A percentile compares a stretch with the other conserved stretches of the same genome.
These are phyloP conservation scores for Sabuloglossum arenarium DNA, from an alignment of 495 filamentous ascomycete species.

Conservation along the genomic window DNA sequence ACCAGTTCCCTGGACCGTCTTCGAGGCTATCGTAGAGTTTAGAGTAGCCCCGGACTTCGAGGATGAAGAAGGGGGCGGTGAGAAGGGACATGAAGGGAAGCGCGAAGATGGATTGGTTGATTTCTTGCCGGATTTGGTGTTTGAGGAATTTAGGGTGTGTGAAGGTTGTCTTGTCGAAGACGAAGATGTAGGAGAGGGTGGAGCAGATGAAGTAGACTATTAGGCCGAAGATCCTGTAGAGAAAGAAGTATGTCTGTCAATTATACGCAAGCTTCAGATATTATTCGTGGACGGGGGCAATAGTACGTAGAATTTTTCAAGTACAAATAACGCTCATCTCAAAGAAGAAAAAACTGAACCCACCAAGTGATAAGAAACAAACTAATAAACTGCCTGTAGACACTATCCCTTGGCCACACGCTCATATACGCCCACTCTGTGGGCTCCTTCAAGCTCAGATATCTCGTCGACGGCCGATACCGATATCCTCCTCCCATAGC, in stretches of 20 bases:
- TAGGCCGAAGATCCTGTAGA: slow-evolving; percentile 60
- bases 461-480: slow-evolving; percentile 52
- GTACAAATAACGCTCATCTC: too few species aligned
- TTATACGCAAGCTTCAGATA: not conserved
- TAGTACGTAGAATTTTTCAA: too few species aligned
- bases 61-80: slow-evolving; percentile 65
- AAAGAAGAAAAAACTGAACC: slow-evolving; percentile 1
- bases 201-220: slow-evolving; percentile 71
- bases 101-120: slow-evolving; percentile 48
- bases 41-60: slow-evolving; percentile 68
- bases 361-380: slow-evolving; percentile 80
- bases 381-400: slow-evolving; percentile 53
- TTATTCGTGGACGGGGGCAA: too few species aligned
- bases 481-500: slow-evolving; percentile 28
- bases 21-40: slow-evolving; percentile 63
- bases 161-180: slow-evolving; percentile 84
- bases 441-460: slow-evolving; percentile 48
- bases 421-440: slow-evolving; percentile 66
- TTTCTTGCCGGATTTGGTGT: slow-evolving; percentile 78
- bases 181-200: slow-evolving; percentile 66
- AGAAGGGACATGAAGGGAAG: slow-evolving; percentile 71
- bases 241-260: slow-evolving; percentile 5
- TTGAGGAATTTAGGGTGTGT: slow-evolving; percentile 89
- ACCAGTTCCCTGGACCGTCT: slow-evolving; percentile 53
- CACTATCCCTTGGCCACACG: slow-evolving; percentile 57